Evolutionary conservation across 2,329 filamentous ascomycete species (phyloP), one percentile per base, ranked within the genome.

Genomic region (Ciborinia camelliae): DNA sequence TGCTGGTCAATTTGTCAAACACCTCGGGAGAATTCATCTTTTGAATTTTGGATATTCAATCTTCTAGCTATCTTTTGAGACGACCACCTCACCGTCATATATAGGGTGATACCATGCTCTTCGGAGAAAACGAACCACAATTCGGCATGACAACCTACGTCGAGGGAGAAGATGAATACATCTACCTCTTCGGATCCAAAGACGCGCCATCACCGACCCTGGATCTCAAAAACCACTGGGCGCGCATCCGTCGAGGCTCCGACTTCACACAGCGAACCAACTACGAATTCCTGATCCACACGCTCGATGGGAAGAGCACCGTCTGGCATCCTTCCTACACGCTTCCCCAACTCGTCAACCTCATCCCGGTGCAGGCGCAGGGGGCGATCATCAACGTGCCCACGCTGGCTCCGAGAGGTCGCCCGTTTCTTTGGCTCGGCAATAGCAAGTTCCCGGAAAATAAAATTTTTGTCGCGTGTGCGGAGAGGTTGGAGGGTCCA

Each of bases 261-360:
- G 59, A 62, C 32, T 62, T 62, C 26, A 54, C 59, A 9, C 43
- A 18, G 20, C 47, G 59, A n/a, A 35, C 18, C 18, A 62, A 62
- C 26, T 62, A 62, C 7, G 47, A 62, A 54, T 62, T 62, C 15
- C 47, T 62, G 20, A 39, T 62, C 20, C 55, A 59, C 12, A 59
- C 28, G 26, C 41, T 59, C 4, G 55, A 59, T 37, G 55, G 55
- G 18, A 62, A 62, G 12, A 54, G 50, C 30, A 15, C 41, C 39
- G 39, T 53, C 30, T 62, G 59, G 59, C 12, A 39, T 54, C 47
- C 18, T 14, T 62, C 59, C 20, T 54, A 54, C 18, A 54, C 59
- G 18, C 35, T 62, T 28, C 23, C 54, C n/a, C 47, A 54, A 28
- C 32, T 62, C 1, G 47, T 52, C 23, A 51, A 51, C 26, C 32